phyloP scores from a whole-genome alignment of 768 basidiomycete species.

The Candolleomyces efflorescens region DNA sequence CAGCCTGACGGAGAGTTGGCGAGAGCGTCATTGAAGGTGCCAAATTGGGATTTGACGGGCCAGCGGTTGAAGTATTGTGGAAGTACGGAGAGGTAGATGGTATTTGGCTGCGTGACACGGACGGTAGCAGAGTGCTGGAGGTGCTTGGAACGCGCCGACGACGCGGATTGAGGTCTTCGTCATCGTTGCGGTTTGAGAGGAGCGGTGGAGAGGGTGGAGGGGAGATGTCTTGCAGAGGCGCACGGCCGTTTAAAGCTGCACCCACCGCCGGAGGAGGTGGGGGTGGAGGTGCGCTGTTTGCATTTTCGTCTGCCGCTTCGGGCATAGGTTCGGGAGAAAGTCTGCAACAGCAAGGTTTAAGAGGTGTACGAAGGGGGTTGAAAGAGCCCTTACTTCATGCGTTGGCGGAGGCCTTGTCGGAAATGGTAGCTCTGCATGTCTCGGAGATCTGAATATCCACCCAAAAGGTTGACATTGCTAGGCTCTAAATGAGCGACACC shows the following conservation, averaged over 20 bases:
- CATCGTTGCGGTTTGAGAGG: slow-evolving; percentile 26
- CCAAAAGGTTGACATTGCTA: slow-evolving; percentile 53
- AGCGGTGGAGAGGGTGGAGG: slow-evolving; percentile 25
- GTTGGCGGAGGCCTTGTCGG: slow-evolving; percentile 49
- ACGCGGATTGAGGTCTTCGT: slow-evolving; percentile 34
- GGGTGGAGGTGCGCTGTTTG: background rate
- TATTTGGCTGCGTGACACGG: background rate
- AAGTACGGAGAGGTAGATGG: slow-evolving; percentile 7
- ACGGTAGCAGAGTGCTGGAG: slow-evolving; percentile 14
- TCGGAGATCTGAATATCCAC: slow-evolving; percentile 65
- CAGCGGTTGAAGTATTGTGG: slow-evolving; percentile 7
- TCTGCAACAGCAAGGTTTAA: slow-evolving; percentile 9
- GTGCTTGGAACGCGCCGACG: slow-evolving; percentile 30
- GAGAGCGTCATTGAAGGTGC: background rate
- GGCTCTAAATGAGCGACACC: slow-evolving; percentile 81
- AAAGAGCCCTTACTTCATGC: slow-evolving; percentile 57
- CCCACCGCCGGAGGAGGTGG: background rate
- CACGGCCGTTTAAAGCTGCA: slow-evolving; percentile 20
- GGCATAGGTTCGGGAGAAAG: slow-evolving; percentile 20
- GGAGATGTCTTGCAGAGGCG: slow-evolving; percentile 37
- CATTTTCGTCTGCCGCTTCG: slow-evolving; percentile 1
- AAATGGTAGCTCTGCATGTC: slow-evolving; percentile 53
- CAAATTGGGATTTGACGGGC: slow-evolving; percentile 1
- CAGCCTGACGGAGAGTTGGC: background rate
- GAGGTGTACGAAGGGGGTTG: background rate